phyloP scores from a whole-genome alignment of 176 grass and related monocot genomes.

The Zea luxurians region DNA sequence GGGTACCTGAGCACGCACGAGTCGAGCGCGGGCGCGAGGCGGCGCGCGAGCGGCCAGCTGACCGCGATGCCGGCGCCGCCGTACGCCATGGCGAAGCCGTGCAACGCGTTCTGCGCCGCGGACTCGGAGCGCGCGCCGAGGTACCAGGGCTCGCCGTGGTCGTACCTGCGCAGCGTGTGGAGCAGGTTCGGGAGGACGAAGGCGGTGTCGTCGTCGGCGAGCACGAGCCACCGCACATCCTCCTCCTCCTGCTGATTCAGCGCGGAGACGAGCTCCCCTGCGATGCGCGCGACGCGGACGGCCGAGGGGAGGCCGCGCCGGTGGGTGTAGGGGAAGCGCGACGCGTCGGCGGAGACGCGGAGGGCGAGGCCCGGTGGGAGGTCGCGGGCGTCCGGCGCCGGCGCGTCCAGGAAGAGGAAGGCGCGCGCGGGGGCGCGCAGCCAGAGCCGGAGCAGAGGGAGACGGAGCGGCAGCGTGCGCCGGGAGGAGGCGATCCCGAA shows the following conservation, averaged over 20 bases:
- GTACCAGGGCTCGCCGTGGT: slow-evolving; percentile 83
- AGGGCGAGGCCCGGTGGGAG: slow-evolving; percentile 33
- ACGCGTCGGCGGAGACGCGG: slow-evolving; percentile 61
- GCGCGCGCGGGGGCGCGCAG: slow-evolving; percentile 51
- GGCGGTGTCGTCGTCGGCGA: slow-evolving; percentile 86
- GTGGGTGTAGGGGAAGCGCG: slow-evolving; percentile 78
- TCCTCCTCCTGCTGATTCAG: neutral
- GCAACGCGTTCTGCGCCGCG: slow-evolving; percentile 62
- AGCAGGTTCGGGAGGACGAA: slow-evolving; percentile 83
- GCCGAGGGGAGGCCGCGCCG: slow-evolving; percentile 65
- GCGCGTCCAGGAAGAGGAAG: slow-evolving; percentile 67
- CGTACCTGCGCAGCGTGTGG: slow-evolving; percentile 58
- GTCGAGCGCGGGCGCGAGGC: slow-evolving; percentile 65
- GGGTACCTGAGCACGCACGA: slow-evolving; percentile 86
- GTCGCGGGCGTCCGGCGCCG: neutral
- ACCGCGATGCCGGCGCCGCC: slow-evolving; percentile 80
- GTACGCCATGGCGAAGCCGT: slow-evolving; percentile 81
- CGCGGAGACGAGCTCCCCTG: slow-evolving; percentile 58
- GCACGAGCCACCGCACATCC: slow-evolving; percentile 61
- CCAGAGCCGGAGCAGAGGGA: slow-evolving; percentile 72
- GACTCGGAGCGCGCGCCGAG: slow-evolving; percentile 78
- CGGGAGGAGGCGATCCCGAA: slow-evolving; percentile 75
- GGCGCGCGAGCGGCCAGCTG: slow-evolving; percentile 74
- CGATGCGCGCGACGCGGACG: slow-evolving; percentile 88
- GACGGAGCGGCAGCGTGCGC: slow-evolving; percentile 47